phyloP scores from a whole-genome alignment of 164 flowering plant species.

The Sextonia rubra region DNA sequence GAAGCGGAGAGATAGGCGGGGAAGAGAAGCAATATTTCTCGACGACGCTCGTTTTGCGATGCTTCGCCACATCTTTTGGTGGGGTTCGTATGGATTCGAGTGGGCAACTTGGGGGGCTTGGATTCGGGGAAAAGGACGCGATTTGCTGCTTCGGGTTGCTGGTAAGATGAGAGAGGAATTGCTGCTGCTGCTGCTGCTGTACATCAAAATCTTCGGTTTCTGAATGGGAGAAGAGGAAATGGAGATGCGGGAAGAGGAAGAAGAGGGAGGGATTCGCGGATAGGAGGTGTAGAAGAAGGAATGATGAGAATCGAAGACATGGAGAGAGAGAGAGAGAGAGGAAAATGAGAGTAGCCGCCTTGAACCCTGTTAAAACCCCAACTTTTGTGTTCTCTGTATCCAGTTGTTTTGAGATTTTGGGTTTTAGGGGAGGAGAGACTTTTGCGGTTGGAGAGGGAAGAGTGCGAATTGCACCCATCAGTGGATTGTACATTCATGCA shows the following conservation, averaged over 20 bases:
- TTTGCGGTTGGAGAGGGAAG: not conserved
- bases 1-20: constrained; percentile 2
- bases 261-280: not conserved
- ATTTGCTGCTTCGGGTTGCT: constrained; percentile 3
- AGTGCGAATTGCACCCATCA: not conserved
- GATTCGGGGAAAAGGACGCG: not conserved
- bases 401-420: not conserved
- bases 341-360: not conserved
- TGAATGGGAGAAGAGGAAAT: not conserved
- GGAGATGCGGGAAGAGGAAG: not conserved
- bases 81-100: not conserved
- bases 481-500: not conserved
- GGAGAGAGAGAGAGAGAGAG: not conserved
- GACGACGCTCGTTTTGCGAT: constrained; percentile 27
- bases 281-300: not conserved
- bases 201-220: constrained; percentile 7
- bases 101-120: not conserved
- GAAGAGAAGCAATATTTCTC: constrained; percentile 17
- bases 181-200: constrained; percentile 1
- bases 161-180: not conserved
- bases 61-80: constrained; percentile 43
- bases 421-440: not conserved
- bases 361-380: constrained; percentile 8
- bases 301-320: not conserved
- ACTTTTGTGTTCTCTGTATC: not conserved